phyloP scores from a whole-genome alignment of 1,284 basidiomycete genomes.

The Malassezia dermatis region DNA sequence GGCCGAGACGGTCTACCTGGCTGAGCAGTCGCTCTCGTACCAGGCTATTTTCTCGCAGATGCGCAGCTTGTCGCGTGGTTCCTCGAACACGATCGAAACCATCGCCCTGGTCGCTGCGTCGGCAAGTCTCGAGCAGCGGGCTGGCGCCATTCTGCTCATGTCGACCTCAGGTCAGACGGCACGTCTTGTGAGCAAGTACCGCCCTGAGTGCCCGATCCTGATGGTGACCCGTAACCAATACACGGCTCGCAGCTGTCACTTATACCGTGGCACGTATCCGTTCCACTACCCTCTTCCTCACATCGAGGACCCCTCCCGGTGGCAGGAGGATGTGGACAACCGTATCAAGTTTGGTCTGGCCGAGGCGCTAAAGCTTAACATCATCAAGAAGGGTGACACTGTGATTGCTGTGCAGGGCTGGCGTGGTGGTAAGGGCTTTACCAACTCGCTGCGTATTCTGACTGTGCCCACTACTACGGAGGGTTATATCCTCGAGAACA shows the following conservation, averaged over 20 bases:
- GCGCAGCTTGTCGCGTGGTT: slow-evolving; percentile 46
- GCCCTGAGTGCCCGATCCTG: slow-evolving; percentile 79
- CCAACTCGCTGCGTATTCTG: slow-evolving; percentile 48
- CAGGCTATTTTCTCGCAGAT: slow-evolving; percentile 51
- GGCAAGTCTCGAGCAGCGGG: slow-evolving; percentile 45
- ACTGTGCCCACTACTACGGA: slow-evolving; percentile 34
- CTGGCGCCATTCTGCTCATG: slow-evolving; percentile 68
- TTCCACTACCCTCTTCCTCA: slow-evolving; percentile 91
- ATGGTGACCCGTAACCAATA: slow-evolving; percentile 84
- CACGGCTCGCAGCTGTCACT: slow-evolving; percentile 89
- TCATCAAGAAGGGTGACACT: slow-evolving; percentile 80
- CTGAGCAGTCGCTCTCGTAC: slow-evolving; percentile 46
- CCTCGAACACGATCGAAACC: slow-evolving; percentile 46
- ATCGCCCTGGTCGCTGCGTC: slow-evolving; percentile 46
- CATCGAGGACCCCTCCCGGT: slow-evolving; percentile 70
- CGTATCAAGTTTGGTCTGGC: slow-evolving; percentile 65
- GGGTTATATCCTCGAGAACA: slow-evolving; percentile 43
- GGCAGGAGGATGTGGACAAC: slow-evolving; percentile 83
- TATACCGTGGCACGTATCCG: slow-evolving; percentile 93
- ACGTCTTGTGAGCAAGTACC: slow-evolving; percentile 91
- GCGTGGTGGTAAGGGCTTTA: slow-evolving; percentile 93
- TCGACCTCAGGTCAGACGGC: slow-evolving; percentile 89
- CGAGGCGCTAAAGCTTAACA: slow-evolving; percentile 72
- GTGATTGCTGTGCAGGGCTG: slow-evolving; percentile 95
- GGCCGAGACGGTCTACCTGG: slow-evolving; percentile 47